phyloP scores from a whole-genome alignment of 148 eudicot genomes.

The Persicaria tinctoria region DNA sequence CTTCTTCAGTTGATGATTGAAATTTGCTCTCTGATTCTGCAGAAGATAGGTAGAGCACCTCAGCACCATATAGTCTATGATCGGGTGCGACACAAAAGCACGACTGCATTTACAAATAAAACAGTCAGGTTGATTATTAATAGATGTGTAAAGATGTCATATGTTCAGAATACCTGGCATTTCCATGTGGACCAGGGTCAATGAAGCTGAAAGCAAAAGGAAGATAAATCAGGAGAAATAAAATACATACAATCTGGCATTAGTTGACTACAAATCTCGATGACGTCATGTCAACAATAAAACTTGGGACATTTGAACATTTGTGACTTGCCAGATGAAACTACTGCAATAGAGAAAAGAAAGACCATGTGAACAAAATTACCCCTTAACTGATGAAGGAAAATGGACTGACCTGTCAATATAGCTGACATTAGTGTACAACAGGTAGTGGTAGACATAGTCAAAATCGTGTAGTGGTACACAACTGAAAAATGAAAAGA shows the following conservation, averaged over 20 bases:
- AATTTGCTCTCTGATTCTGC: no score
- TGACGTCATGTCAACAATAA: background rate
- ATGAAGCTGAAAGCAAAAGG: slow-evolving; percentile 53
- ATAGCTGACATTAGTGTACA: slow-evolving; percentile 82
- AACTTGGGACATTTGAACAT: background rate
- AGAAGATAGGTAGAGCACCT: no score
- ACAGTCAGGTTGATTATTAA: no score
- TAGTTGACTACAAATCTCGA: background rate
- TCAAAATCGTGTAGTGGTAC: slow-evolving; percentile 82
- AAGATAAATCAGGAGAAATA: slow-evolving; percentile 9
- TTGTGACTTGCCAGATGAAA: background rate
- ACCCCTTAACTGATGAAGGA: background rate
- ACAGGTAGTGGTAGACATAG: slow-evolving; percentile 76
- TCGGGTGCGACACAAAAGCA: no score
- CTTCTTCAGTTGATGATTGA: no score
- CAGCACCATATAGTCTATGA: no score
- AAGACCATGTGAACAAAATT: background rate
- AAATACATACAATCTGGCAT: background rate
- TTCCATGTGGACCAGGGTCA: slow-evolving; percentile 99
- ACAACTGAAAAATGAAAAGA: slow-evolving; percentile 59
- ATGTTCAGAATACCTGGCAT: slow-evolving; percentile 71
- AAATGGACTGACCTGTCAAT: slow-evolving; percentile 58
- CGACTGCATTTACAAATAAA: no score
- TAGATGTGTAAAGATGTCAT: no score
- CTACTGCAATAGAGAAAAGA: background rate